Evolutionary conservation across 106 monocot genomes (phyloP).

Genomic region (Cymbidium sinense): DNA sequence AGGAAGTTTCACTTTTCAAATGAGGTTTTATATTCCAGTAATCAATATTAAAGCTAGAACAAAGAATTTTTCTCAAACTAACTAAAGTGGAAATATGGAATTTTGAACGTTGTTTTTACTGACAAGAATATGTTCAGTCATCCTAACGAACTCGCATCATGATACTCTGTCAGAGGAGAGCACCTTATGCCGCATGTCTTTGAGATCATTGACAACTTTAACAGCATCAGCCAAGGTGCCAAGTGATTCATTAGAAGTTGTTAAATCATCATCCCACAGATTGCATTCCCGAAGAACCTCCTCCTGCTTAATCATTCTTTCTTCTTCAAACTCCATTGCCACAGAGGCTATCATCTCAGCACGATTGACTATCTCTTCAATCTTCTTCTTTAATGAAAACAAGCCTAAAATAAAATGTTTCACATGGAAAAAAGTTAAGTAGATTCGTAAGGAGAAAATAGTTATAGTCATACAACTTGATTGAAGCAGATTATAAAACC

Average conservation of each 20-base stretch:
- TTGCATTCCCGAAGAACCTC: slow-evolving; percentile 34
- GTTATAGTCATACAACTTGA: background rate
- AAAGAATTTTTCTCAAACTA: background rate
- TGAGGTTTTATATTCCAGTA: background rate
- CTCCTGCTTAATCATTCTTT: slow-evolving; percentile 50
- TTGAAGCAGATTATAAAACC: background rate
- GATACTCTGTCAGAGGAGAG: slow-evolving; percentile 35
- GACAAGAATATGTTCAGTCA: background rate
- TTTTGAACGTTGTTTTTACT: background rate
- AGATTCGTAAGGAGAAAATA: background rate
- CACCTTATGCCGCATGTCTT: slow-evolving; percentile 84
- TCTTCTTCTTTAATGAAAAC: slow-evolving; percentile 74
- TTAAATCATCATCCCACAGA: slow-evolving; percentile 64
- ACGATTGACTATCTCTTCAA: slow-evolving; percentile 57
- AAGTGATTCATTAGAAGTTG: slow-evolving; percentile 50
- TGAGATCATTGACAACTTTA: slow-evolving; percentile 61
- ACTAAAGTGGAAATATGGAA: background rate
- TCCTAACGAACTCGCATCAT: slow-evolving; percentile 30
- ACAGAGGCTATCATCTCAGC: slow-evolving; percentile 42
- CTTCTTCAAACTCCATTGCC: slow-evolving; percentile 69
- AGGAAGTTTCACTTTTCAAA: background rate
- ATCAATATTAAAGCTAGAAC: background rate
- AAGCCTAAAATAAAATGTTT: slow-evolving; percentile 32
- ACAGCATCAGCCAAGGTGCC: slow-evolving; percentile 42
- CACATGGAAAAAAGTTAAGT: background rate